Evolutionary conservation across 352 stramenopile genomes (phyloP).

Genomic region (Halophytophthora polymorphica): DNA sequence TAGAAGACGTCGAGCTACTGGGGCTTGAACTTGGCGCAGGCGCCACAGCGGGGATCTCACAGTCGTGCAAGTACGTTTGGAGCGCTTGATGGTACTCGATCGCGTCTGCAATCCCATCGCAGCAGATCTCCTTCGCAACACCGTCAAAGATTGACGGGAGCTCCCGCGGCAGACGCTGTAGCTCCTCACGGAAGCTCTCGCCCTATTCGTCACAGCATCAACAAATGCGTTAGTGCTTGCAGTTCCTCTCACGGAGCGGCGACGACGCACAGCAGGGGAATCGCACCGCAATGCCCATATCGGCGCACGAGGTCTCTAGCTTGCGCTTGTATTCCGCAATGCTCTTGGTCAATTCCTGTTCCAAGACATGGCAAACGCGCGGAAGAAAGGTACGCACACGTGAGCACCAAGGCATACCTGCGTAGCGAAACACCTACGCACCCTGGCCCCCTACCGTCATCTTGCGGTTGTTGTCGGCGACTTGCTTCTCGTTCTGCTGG

Average conservation of each 20-base stretch:
- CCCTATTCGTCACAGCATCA: conserved; percentile 21
- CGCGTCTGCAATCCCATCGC: conserved; percentile 32
- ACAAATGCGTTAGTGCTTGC: not conserved
- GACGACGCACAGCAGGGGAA: not conserved
- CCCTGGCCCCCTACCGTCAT: conserved; percentile 36
- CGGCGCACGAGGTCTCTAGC: conserved; percentile 47
- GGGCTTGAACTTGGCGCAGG: conserved; percentile 11
- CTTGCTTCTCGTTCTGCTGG: conserved; percentile 78
- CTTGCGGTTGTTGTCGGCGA: conserved; percentile 79
- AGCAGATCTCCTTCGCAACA: conserved; percentile 42
- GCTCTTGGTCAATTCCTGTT: conserved; percentile 60
- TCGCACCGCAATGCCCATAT: conserved; percentile 60
- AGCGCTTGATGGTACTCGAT: conserved; percentile 64
- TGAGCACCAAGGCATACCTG: conserved; percentile 1
- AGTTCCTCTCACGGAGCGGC: not conserved
- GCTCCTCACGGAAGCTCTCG: conserved; percentile 57
- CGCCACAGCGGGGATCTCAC: conserved; percentile 33
- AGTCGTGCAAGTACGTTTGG: conserved; percentile 63
- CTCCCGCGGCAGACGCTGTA: conserved; percentile 51
- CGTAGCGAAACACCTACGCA: not conserved
- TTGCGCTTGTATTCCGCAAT: conserved; percentile 77
- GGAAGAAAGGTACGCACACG: not conserved
- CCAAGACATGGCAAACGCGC: not conserved
- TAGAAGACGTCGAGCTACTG: conserved; percentile 13
- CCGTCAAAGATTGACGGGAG: conserved; percentile 51